These are phyloP conservation scores for Capronia epimyces DNA, from an alignment of 2,329 filamentous ascomycete genomes.

Conservation along the genomic window DNA sequence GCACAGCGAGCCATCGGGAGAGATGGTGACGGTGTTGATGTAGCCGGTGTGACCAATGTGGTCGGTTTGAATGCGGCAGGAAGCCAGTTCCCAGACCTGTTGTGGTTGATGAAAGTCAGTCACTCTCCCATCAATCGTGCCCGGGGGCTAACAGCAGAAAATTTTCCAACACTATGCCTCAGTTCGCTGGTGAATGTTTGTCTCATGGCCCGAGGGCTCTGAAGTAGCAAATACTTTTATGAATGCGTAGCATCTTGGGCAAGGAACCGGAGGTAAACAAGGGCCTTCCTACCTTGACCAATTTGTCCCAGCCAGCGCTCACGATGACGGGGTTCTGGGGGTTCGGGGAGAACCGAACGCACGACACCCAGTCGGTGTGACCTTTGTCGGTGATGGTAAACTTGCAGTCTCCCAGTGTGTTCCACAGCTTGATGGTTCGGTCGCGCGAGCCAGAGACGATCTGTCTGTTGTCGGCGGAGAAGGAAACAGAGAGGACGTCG, in stretches of 20 bases:
- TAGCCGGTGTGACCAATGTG: constrained; percentile 99
- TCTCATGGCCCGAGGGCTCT: constrained; percentile 97
- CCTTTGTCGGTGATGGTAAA: constrained; percentile 99
- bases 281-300: constrained; percentile 83
- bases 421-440: constrained; percentile 99
- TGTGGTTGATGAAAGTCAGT: constrained; percentile 34
- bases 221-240: constrained; percentile 99
- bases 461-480: constrained; percentile 99
- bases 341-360: constrained; percentile 99
- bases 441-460: constrained; percentile 98
- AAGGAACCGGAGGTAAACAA: constrained; percentile 13
- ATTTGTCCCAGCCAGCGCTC: constrained; percentile 98
- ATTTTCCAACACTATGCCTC: constrained; percentile 43
- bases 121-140: background rate
- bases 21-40: constrained; percentile 99
- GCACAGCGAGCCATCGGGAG: constrained; percentile 96
- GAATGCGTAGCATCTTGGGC: constrained; percentile 80
- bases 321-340: constrained; percentile 99
- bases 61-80: constrained; percentile 99
- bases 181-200: constrained; percentile 86
- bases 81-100: constrained; percentile 98
- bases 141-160: background rate
- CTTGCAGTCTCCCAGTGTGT: constrained; percentile 99
- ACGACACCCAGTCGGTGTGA: constrained; percentile 99
- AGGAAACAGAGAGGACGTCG: constrained; percentile 98